These are phyloP conservation scores for Jaltomata sinuosa DNA, from an alignment of 257 asterid species.

Conservation along the genomic window DNA sequence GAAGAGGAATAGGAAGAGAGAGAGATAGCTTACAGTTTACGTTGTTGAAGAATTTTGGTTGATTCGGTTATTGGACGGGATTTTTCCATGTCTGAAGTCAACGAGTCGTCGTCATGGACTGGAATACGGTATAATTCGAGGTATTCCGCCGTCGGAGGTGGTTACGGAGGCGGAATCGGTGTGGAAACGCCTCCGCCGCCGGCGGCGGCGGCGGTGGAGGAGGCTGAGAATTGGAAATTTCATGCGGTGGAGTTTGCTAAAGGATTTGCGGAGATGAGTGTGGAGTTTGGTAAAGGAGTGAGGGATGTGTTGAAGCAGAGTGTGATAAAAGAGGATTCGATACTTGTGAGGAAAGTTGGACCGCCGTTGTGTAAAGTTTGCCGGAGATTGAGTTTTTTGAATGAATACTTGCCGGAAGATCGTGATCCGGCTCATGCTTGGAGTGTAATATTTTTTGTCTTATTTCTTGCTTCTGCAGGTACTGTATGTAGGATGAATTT, in stretches of 20 bases:
- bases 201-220: constrained; percentile 8
- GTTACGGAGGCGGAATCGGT: constrained; percentile 2
- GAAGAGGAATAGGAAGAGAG: neutral
- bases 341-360: constrained; percentile 53
- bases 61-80: constrained; percentile 5
- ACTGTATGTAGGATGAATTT: neutral
- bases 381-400: constrained; percentile 56
- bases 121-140: constrained; percentile 16
- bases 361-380: constrained; percentile 45
- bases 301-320: constrained; percentile 89
- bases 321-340: constrained; percentile 70
- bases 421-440: constrained; percentile 91
- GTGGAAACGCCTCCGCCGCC: neutral
- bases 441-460: constrained; percentile 57
- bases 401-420: constrained; percentile 87
- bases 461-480: constrained; percentile 58
- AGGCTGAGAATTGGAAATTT: constrained; percentile 46
- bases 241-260: constrained; percentile 78
- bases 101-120: constrained; percentile 34
- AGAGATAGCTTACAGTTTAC: constrained; percentile 16
- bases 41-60: constrained; percentile 7
- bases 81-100: constrained; percentile 53
- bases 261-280: constrained; percentile 91
- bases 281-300: constrained; percentile 87
- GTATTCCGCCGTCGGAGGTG: constrained; percentile 1